Evolutionary conservation across 2,329 filamentous ascomycete genomes (phyloP).

Genomic region (Pseudogymnoascus sp.): DNA sequence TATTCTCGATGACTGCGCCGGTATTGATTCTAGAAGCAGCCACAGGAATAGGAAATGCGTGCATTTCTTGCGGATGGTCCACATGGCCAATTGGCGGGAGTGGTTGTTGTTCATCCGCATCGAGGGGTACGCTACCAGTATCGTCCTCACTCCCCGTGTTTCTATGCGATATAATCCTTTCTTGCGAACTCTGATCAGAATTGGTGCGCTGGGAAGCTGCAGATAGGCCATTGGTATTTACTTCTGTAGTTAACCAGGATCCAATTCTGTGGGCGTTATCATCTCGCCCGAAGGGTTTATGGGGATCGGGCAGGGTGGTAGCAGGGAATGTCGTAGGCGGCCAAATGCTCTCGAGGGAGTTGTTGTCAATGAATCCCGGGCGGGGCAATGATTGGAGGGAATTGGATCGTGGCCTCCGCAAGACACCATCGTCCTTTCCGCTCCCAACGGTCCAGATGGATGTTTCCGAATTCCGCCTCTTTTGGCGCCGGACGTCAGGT

Average conservation of each 20-base stretch:
- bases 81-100: background rate
- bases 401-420: constrained; percentile 21
- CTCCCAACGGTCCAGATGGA: constrained; percentile 23
- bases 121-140: background rate
- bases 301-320: background rate
- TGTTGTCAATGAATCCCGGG: background rate
- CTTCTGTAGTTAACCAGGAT: constrained; percentile 2
- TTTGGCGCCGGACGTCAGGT: constrained; percentile 10
- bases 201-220: background rate
- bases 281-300: background rate
- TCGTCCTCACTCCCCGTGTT: background rate
- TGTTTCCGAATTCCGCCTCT: constrained; percentile 29
- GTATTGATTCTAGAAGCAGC: background rate
- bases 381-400: constrained; percentile 14
- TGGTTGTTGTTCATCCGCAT: background rate
- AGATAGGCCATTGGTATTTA: background rate
- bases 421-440: constrained; percentile 12
- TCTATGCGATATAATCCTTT: background rate
- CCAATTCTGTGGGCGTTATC: background rate
- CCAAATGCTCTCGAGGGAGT: background rate
- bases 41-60: background rate
- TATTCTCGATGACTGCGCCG: background rate
- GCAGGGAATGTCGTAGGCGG: background rate
- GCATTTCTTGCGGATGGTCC: background rate
- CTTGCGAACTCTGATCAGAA: background rate